Conservation (phyloP, 331 rosid genomes). For the Malus hybrid region DNA sequence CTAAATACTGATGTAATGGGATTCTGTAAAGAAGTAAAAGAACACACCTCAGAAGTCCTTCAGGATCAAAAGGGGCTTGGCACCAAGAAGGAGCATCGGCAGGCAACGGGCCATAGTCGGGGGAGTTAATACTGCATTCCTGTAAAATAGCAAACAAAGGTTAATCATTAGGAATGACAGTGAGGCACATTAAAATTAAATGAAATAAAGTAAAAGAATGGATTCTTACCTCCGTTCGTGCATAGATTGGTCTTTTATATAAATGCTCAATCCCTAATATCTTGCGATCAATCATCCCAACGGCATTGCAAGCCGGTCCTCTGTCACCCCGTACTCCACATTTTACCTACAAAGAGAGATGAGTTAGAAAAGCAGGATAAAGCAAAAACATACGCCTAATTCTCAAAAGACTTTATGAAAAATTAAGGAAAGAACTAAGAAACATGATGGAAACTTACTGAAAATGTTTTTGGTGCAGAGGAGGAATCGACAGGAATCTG, state of each 20-base stretch:
- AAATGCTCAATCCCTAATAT: conserved; percentile 70
- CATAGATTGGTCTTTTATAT: conserved; percentile 62
- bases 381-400: not conserved
- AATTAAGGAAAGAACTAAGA: not conserved
- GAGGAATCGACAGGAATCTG: conserved; percentile 42
- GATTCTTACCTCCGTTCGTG: conserved; percentile 49
- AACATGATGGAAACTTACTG: conserved; percentile 39
- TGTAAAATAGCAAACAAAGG: conserved; percentile 5
- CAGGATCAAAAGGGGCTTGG: conserved; percentile 98
- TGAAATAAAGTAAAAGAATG: not conserved
- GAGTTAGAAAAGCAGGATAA: not conserved
- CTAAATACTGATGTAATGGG: not conserved
- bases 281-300: conserved; percentile 86
- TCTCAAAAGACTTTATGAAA: not conserved
- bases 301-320: conserved; percentile 82
- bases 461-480: conserved; percentile 38
- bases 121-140: conserved; percentile 89
- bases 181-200: not conserved
- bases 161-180: not conserved
- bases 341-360: conserved; percentile 47
- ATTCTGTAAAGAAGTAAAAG: not conserved
- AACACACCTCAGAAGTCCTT: conserved; percentile 71
- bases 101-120: conserved; percentile 82
- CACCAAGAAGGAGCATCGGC: conserved; percentile 97
- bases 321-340: conserved; percentile 78